phyloP scores from a whole-genome alignment of 2,329 filamentous ascomycete genomes.

The Eurotiales sp. region DNA sequence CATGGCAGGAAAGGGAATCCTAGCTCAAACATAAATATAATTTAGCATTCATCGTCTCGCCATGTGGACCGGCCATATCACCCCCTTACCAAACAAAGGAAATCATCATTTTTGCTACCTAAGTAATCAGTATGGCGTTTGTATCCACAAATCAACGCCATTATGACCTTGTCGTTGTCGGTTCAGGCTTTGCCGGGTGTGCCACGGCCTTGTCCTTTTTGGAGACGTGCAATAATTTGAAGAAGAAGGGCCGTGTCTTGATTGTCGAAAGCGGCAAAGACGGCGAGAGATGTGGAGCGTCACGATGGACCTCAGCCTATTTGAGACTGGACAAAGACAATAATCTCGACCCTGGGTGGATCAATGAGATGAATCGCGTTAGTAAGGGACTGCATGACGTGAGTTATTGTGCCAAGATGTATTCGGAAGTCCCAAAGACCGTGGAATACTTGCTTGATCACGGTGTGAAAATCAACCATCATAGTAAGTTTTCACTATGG shows the following conservation, averaged over 20 bases:
- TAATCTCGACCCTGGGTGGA: neutral
- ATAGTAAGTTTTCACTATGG: no score
- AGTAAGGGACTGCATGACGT: conserved; percentile 1
- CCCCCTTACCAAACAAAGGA: no score
- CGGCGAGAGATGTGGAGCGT: conserved; percentile 36
- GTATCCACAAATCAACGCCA: no score
- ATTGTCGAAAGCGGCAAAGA: conserved; percentile 38
- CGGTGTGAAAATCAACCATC: neutral
- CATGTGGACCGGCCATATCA: no score
- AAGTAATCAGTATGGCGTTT: no score
- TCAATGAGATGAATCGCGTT: conserved; percentile 1
- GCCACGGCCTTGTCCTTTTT: conserved; percentile 41
- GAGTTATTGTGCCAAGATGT: conserved; percentile 37
- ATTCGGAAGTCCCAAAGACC: conserved; percentile 33
- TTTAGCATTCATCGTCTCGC: no score
- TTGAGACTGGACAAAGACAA: conserved; percentile 33
- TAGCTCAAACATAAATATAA: no score
- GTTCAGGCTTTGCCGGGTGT: conserved; percentile 39
- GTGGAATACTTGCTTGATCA: conserved; percentile 35
- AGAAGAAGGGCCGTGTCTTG: conserved; percentile 35
- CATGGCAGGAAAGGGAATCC: no score
- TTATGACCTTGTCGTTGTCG: conserved; percentile 41
- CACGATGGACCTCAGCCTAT: conserved; percentile 42
- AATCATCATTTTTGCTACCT: no score
- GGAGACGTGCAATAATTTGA: conserved; percentile 33